phyloP scores from a whole-genome alignment of 176 grass and related monocot species.

The Zea luxurians region DNA sequence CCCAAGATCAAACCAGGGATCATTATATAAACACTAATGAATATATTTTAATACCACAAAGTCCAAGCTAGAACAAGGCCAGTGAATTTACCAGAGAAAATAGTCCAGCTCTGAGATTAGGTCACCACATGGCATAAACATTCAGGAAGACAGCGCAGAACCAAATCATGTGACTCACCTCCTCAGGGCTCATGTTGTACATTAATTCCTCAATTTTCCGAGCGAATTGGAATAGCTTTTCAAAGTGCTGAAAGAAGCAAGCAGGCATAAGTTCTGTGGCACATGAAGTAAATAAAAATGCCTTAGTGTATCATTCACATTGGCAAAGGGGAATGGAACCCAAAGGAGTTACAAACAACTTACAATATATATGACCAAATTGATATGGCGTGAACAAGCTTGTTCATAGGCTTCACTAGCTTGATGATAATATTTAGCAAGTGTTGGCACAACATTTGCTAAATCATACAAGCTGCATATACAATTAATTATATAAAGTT shows the following conservation, averaged over 20 bases:
- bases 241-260: slow-evolving; percentile 66
- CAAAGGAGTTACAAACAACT: slow-evolving; percentile 33
- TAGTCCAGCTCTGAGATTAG: slow-evolving; percentile 2
- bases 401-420: slow-evolving; percentile 95
- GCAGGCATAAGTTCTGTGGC: slow-evolving; percentile 8
- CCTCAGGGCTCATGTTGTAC: slow-evolving; percentile 73
- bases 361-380: slow-evolving; percentile 99
- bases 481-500: slow-evolving; percentile 28
- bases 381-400: slow-evolving; percentile 87
- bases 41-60: neutral
- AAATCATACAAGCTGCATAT: slow-evolving; percentile 75
- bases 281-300: neutral
- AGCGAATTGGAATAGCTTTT: slow-evolving; percentile 93
- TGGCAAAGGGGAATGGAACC: slow-evolving; percentile 10
- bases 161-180: slow-evolving; percentile 38
- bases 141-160: neutral
- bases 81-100: neutral
- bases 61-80: neutral
- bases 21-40: neutral
- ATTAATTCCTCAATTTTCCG: slow-evolving; percentile 81
- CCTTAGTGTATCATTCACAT: neutral
- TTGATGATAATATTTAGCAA: slow-evolving; percentile 98
- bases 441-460: slow-evolving; percentile 84
- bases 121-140: slow-evolving; percentile 1
- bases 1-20: slow-evolving; percentile 1